Conservation (phyloP, 108 stramenopile genomes). For the Pseudonitzschia multiseries region DNA sequence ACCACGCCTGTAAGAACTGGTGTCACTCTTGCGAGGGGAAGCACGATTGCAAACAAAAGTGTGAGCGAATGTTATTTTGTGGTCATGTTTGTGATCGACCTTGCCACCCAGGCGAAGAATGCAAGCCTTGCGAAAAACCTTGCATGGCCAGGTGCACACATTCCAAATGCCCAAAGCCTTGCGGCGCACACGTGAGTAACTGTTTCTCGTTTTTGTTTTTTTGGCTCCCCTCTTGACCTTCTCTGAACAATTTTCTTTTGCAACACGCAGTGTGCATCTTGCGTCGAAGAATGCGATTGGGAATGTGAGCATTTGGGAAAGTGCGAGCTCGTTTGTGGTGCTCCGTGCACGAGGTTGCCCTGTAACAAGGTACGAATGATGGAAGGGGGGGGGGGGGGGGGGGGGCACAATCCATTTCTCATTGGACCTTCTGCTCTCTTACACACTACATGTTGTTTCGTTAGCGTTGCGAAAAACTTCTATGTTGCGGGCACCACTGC, state of each 20-base stretch:
- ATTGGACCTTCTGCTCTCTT: not conserved
- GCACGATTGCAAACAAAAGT: slow-evolving; percentile 41
- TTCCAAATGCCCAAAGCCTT: too few species aligned
- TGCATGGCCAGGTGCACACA: not conserved
- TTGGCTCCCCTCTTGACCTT: too few species aligned
- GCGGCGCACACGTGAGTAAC: too few species aligned
- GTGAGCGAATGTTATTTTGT: slow-evolving; percentile 46
- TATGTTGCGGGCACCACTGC: slow-evolving; percentile 49
- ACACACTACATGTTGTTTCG: too few species aligned
- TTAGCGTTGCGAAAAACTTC: slow-evolving; percentile 41
- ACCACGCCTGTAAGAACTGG: slow-evolving; percentile 14
- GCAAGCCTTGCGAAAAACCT: slow-evolving; percentile 32
- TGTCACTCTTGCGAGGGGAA: slow-evolving; percentile 31
- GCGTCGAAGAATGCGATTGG: slow-evolving; percentile 54
- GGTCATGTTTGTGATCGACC: slow-evolving; percentile 37
- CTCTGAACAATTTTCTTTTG: not conserved
- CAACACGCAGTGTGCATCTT: slow-evolving; percentile 42
- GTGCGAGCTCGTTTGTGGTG: slow-evolving; percentile 52
- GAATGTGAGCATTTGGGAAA: slow-evolving; percentile 43
- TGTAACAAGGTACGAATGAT: slow-evolving; percentile 33
- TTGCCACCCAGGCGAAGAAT: slow-evolving; percentile 36
- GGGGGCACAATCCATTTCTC: not conserved
- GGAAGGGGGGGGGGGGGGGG: not conserved
- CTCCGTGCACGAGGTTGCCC: slow-evolving; percentile 42
- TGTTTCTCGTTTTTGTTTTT: too few species aligned